phyloP scores from a whole-genome alignment of 768 basidiomycete species.

The Neoboletus brunneissimus region DNA sequence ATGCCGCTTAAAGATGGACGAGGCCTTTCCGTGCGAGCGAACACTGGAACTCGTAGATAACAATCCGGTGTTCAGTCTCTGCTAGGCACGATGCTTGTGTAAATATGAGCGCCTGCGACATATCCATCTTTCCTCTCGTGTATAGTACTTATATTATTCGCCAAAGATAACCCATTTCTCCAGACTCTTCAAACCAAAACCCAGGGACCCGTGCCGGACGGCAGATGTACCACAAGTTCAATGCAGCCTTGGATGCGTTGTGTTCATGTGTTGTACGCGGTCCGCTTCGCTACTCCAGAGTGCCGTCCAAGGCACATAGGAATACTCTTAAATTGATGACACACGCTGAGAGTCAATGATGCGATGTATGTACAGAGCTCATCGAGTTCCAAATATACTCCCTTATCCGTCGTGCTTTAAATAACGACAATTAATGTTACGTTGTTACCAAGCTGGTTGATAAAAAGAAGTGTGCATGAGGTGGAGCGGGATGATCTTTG shows the following conservation, averaged over 20 bases:
- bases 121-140: background rate
- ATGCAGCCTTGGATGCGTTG: background rate
- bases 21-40: constrained; percentile 9
- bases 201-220: background rate
- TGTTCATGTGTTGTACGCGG: background rate
- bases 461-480: background rate
- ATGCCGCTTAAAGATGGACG: constrained; percentile 28
- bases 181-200: background rate
- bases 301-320: background rate
- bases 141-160: background rate
- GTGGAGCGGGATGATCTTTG: background rate
- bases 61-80: background rate
- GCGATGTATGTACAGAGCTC: background rate
- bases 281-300: background rate
- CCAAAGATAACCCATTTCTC: background rate
- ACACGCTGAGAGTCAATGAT: background rate
- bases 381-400: constrained; percentile 2
- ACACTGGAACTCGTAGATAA: background rate
- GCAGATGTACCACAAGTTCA: background rate
- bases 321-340: too few relatives aligned
- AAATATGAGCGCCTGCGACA: background rate
- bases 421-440: background rate
- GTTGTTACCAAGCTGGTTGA: background rate
- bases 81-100: background rate
- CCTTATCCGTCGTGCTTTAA: background rate